Percentiles rank a stretch among this genome's conserved stretches.
These are phyloP conservation scores for Scedosporium apiospermum DNA, from an alignment of 2,329 filamentous ascomycete genomes.

Conservation along the genomic window DNA sequence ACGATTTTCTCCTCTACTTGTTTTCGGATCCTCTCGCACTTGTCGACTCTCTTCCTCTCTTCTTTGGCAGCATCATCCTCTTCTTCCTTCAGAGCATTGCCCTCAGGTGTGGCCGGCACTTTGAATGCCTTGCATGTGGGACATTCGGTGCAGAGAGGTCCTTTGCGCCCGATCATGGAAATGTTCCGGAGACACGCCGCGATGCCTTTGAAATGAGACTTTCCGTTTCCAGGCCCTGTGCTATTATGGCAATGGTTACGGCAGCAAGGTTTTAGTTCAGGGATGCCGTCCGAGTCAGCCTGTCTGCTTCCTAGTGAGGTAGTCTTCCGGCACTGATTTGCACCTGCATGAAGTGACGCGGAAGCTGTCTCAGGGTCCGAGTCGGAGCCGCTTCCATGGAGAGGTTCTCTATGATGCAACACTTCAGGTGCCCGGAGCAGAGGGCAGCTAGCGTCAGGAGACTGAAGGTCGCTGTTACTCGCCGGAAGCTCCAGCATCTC, in stretches of 20 bases:
- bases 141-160: background rate
- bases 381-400: background rate
- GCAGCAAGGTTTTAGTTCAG: background rate
- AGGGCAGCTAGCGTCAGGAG: background rate
- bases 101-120: background rate
- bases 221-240: background rate
- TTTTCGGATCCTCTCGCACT: background rate
- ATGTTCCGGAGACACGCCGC: background rate
- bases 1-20: background rate
- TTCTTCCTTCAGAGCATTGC: background rate
- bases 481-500: background rate
- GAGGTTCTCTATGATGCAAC: background rate
- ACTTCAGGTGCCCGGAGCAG: background rate
- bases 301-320: background rate
- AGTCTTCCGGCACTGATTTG: background rate
- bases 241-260: background rate
- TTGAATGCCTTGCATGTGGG: background rate
- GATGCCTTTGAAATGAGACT: background rate
- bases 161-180: background rate
- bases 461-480: background rate
- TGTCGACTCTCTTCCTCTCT: background rate
- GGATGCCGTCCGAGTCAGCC: background rate
- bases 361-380: background rate
- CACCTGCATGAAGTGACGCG: background rate
- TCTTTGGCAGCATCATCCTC: background rate